Base-by-base conservation (phyloP, 257 asterid species). In the Paraleonurus japonicus region DNA sequence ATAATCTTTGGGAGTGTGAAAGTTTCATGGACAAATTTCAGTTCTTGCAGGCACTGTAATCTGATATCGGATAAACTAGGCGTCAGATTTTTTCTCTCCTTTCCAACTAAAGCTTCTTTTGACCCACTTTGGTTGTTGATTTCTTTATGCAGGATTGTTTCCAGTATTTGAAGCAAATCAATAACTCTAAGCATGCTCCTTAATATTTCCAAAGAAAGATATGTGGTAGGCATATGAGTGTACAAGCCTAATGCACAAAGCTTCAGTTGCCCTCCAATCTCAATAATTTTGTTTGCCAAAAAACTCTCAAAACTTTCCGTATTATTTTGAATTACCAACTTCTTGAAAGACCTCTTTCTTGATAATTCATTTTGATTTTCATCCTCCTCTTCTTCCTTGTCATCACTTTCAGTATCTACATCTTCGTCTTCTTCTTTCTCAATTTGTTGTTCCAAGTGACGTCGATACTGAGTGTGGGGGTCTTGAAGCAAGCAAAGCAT, bases 201-300 rank as follows among this genome's bases (percentile, higher is more conserved):
- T 22, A 81, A 81, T n/a, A 69, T 71, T 57, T 63, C 70, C 39
- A 53, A 17, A 7, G 83, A 67, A 53, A 92, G 77, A 12, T 24
- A 59, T 13, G 75, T 37, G 48, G 92, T 83, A 24, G 98, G 96
- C 85, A 92, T n/a, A 75, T 92, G 89, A 0, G 88, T 81, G 76
- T 55, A 80, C 73, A 92, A 65, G 73, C 82, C 89, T 9, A 78
- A 67, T 12, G 82, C 65, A 61, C 81, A 83, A 39, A 35, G 20
- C 12, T 72, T 54, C 19, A 92, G 55, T 32, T 32, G 61, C 50
- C 60, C 57, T 33, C 51, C 63, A 0, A 69, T 17, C 0, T 8
- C 16, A 4, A 23, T 33, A 60, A 82, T 77, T 61, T 65, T 67
- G n/a, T 69, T 69, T 82, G 0, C 20, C 51, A 11, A 92, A 65